Base-by-base conservation (phyloP, 768 basidiomycete genomes). In the Calvatia gigantea region DNA sequence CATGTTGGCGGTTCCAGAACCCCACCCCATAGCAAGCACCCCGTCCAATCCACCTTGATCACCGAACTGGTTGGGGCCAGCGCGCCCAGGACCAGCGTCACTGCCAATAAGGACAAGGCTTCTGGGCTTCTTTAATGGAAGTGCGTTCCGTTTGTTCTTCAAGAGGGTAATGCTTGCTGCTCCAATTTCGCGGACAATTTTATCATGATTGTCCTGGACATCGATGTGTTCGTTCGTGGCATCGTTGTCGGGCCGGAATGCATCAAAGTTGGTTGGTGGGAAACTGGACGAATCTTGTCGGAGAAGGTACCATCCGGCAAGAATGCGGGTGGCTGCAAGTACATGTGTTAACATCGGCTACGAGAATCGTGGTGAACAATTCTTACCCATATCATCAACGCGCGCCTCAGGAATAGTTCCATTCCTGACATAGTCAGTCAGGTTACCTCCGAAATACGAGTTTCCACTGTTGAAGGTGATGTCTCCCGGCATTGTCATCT, bases 1-100 rank as follows among this genome's bases (percentile, higher is more conserved):
- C 73, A 90, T 86, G 61, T 84, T 81, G 11, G 82, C 77, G 0
- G 93, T 91, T 4, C 91, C 92, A 47, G 86, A 89, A 33, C 92
- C 94, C 94, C 94, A 97, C 12, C 93, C 93, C 86, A 94, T 87
- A 6, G 91, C 92, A 19, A 97, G 76, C 15, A 88, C 77, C 8
- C 92, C 92, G 45, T 78, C 81, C 28, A 74, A 70, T 23, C 85
- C 84, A 45, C 79, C 83, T 61, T 78, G 81, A 59, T 91, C 87
- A 6, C 70, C 17, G 50, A 83, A 91, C 50, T 83, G 78, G 63
- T 92, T 93, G 0, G 91, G 87, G 0, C 91, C 91, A 27, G 75
- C 70, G 38, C 61, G 70, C 19, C 82, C 80, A 1, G 89, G 87
- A 5, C 82, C 88, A 4, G 81, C 81, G 60, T 82, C 80, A 58